A percentile compares a stretch with the other conserved stretches of the same genome.
Evolutionary conservation across 148 eudicot genomes (phyloP).

Genomic region (Euryodendron excelsum): DNA sequence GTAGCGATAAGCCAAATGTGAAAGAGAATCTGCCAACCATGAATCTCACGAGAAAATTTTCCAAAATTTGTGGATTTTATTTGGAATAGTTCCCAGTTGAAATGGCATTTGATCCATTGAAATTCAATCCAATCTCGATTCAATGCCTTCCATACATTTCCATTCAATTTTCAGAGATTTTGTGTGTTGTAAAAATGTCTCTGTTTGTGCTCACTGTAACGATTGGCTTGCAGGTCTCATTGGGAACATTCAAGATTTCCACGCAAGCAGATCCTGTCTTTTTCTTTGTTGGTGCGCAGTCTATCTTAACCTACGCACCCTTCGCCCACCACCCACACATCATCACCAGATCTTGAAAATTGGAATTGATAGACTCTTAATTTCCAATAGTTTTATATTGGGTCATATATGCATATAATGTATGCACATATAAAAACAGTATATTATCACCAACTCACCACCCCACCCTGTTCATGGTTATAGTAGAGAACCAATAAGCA

Average conservation of each 20-base stretch:
- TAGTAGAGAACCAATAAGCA: constrained; percentile 5
- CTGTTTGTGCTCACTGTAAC: neutral
- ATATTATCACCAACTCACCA: constrained; percentile 25
- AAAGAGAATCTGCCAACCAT: constrained; percentile 60
- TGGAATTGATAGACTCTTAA: constrained; percentile 2
- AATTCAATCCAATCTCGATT: constrained; percentile 46
- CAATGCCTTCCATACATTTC: constrained; percentile 41
- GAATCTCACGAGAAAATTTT: constrained; percentile 4
- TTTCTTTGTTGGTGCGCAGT: constrained; percentile 31
- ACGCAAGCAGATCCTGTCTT: constrained; percentile 34
- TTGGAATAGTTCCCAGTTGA: neutral
- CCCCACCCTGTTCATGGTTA: constrained; percentile 26
- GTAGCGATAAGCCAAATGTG: constrained; percentile 73
- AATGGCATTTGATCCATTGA: constrained; percentile 54
- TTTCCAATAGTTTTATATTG: neutral
- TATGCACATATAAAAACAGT: neutral
- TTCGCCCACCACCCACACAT: constrained; percentile 29
- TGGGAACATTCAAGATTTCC: neutral
- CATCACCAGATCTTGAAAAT: constrained; percentile 36
- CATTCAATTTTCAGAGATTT: neutral
- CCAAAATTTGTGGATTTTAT: neutral
- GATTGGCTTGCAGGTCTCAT: neutral
- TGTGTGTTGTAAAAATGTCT: too few species aligned
- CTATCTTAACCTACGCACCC: constrained; percentile 20
- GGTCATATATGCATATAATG: neutral